A percentile compares a stretch with the other conserved stretches of the same genome.
Evolutionary conservation across 2,329 filamentous ascomycete species (phyloP).

Genomic region (Camillea tinctor): DNA sequence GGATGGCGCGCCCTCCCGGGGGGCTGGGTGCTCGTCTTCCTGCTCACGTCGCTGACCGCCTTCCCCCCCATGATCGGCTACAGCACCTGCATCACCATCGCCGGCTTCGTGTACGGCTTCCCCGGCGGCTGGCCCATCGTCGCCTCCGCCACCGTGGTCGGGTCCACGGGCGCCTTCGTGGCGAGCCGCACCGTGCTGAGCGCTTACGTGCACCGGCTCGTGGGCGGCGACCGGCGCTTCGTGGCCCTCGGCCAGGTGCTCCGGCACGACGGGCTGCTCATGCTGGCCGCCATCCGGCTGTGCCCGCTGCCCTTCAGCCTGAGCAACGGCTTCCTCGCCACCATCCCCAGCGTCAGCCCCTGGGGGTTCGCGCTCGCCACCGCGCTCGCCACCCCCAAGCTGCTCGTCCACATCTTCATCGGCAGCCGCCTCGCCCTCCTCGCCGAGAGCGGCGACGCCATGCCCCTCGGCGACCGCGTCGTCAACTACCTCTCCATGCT

Average conservation of each 20-base stretch:
- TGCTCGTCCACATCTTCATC: conserved; percentile 91
- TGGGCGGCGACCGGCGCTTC: conserved; percentile 82
- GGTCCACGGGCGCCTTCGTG: conserved; percentile 77
- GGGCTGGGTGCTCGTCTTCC: conserved; percentile 76
- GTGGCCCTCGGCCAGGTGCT: conserved; percentile 84
- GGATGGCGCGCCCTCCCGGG: conserved; percentile 72
- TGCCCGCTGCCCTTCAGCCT: conserved; percentile 92
- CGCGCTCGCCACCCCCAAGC: conserved; percentile 76
- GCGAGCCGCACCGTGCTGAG: conserved; percentile 77
- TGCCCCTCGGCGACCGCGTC: conserved; percentile 74
- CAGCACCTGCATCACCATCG: conserved; percentile 63
- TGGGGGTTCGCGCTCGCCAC: conserved; percentile 78
- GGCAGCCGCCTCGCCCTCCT: conserved; percentile 79
- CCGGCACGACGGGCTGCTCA: conserved; percentile 83
- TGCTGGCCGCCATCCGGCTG: conserved; percentile 87
- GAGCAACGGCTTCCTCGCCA: conserved; percentile 91
- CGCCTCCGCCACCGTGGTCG: conserved; percentile 72
- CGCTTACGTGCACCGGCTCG: conserved; percentile 73
- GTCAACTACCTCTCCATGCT: conserved; percentile 83
- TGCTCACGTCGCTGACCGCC: conserved; percentile 70
- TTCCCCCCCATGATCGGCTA: conserved; percentile 90
- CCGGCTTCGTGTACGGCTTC: conserved; percentile 57
- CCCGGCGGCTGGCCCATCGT: conserved; percentile 77
- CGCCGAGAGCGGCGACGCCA: conserved; percentile 78
- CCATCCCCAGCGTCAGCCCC: conserved; percentile 83